Conservation (phyloP, 2,329 filamentous ascomycete species). For the Fusarium subglutinans region DNA sequence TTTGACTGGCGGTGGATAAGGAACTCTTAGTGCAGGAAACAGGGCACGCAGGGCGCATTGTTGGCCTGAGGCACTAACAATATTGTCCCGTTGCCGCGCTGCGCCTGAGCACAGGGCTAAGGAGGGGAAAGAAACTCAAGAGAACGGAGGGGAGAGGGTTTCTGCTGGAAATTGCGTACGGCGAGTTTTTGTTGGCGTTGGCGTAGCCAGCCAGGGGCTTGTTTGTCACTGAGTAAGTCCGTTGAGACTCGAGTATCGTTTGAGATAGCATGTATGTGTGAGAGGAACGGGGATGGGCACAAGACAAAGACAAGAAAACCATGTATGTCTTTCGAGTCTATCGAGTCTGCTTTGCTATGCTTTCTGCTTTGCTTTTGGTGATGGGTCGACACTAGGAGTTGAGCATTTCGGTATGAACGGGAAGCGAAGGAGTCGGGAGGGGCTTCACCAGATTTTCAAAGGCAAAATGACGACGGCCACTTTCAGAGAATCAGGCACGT, state of each 20-base stretch:
- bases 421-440: constrained; percentile 42
- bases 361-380: constrained; percentile 5
- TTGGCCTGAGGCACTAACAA: constrained; percentile 40
- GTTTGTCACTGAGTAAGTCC: constrained; percentile 21
- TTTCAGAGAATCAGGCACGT: constrained; percentile 28
- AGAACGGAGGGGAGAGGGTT: constrained; percentile 24
- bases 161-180: constrained; percentile 42
- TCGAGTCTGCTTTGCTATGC: constrained; percentile 16
- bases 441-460: constrained; percentile 45
- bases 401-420: constrained; percentile 40
- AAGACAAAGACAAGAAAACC: constrained; percentile 19
- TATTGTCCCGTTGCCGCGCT: constrained; percentile 36
- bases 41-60: constrained; percentile 36
- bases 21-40: constrained; percentile 48
- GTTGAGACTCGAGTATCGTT: constrained; percentile 27
- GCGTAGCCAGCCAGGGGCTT: constrained; percentile 24
- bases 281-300: neutral
- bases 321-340: constrained; percentile 28
- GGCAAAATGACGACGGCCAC: constrained; percentile 38
- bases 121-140: constrained; percentile 23
- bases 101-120: constrained; percentile 19
- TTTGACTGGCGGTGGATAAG: constrained; percentile 49
- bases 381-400: constrained; percentile 37
- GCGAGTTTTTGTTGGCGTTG: constrained; percentile 31
- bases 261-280: neutral